Evolutionary conservation across 202 grass and related monocot species (phyloP).

Genomic region (Carex sylvatica): DNA sequence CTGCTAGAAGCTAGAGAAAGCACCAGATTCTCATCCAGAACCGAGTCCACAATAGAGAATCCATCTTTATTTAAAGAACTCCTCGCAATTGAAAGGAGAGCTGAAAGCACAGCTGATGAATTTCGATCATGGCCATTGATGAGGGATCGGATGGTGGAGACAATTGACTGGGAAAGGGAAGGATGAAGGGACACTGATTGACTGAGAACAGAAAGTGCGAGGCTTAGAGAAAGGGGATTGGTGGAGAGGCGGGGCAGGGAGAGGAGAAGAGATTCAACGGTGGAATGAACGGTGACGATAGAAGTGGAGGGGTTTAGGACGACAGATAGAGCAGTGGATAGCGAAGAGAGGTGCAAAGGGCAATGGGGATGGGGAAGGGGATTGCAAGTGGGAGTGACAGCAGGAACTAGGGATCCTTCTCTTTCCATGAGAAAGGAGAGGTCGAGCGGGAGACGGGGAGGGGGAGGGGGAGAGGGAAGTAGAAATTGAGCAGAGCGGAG

Average conservation of each 20-base stretch:
- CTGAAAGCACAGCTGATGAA: slow-evolving; percentile 25
- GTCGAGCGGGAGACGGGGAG: not conserved
- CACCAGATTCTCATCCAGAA: slow-evolving; percentile 28
- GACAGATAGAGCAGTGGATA: slow-evolving; percentile 16
- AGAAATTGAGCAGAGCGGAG: not conserved
- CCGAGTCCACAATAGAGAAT: slow-evolving; percentile 18
- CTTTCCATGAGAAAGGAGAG: slow-evolving; percentile 17
- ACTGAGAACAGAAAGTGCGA: slow-evolving; percentile 2
- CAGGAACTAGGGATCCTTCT: not conserved
- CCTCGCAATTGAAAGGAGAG: slow-evolving; percentile 18
- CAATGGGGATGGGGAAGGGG: not conserved
- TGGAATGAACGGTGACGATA: not conserved
- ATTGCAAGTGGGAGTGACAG: not conserved
- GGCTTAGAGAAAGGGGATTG: slow-evolving; percentile 4
- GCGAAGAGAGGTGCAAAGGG: slow-evolving; percentile 9
- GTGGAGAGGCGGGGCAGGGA: not conserved
- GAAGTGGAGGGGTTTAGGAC: slow-evolving; percentile 18
- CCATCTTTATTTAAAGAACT: slow-evolving; percentile 5
- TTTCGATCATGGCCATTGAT: slow-evolving; percentile 12
- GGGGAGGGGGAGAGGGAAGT: not conserved
- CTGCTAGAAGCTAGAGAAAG: slow-evolving; percentile 33
- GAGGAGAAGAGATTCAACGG: slow-evolving; percentile 28
- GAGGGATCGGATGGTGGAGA: slow-evolving; percentile 29
- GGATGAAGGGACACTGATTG: slow-evolving; percentile 11
- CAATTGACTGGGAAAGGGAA: not conserved